Percentiles rank a stretch among this genome's conserved stretches.
phyloP scores from a whole-genome alignment of 2,329 filamentous ascomycete species.

The Xylariaceae sp. region DNA sequence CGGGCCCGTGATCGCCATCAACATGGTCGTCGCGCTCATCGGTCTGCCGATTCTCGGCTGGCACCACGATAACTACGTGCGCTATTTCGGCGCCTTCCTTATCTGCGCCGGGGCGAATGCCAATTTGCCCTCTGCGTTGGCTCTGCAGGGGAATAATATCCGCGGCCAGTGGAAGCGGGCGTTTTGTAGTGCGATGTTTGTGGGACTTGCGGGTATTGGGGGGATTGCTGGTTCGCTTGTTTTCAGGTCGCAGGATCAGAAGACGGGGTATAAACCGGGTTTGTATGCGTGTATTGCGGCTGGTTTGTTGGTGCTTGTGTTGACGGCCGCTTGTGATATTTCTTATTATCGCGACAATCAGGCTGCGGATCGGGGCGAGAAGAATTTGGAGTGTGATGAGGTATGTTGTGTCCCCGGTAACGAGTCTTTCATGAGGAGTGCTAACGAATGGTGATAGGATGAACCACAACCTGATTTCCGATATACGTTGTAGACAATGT shows the following conservation, averaged over 20 bases:
- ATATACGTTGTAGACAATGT: slow-evolving; percentile 35
- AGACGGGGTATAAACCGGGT: slow-evolving; percentile 48
- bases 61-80: slow-evolving; percentile 47
- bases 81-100: slow-evolving; percentile 72
- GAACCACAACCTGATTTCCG: slow-evolving; percentile 36
- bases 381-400: slow-evolving; percentile 45
- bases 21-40: slow-evolving; percentile 60
- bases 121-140: slow-evolving; percentile 69
- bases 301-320: slow-evolving; percentile 40
- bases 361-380: slow-evolving; percentile 49
- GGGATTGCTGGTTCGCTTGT: slow-evolving; percentile 72
- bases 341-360: slow-evolving; percentile 42
- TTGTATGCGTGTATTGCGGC: slow-evolving; percentile 52
- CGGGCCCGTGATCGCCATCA: slow-evolving; percentile 60
- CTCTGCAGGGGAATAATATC: slow-evolving; percentile 84
- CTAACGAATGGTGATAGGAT: slow-evolving; percentile 28
- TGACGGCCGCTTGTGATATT: slow-evolving; percentile 40
- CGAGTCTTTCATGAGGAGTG: background rate
- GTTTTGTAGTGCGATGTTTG: slow-evolving; percentile 68
- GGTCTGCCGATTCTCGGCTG: slow-evolving; percentile 72
- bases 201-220: slow-evolving; percentile 71
- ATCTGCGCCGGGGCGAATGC: slow-evolving; percentile 69
- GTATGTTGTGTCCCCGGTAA: slow-evolving; percentile 34
- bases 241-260: slow-evolving; percentile 55
- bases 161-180: slow-evolving; percentile 86